phyloP scores from a whole-genome alignment of 2,329 filamentous ascomycete genomes.

The Ustulina deusta region DNA sequence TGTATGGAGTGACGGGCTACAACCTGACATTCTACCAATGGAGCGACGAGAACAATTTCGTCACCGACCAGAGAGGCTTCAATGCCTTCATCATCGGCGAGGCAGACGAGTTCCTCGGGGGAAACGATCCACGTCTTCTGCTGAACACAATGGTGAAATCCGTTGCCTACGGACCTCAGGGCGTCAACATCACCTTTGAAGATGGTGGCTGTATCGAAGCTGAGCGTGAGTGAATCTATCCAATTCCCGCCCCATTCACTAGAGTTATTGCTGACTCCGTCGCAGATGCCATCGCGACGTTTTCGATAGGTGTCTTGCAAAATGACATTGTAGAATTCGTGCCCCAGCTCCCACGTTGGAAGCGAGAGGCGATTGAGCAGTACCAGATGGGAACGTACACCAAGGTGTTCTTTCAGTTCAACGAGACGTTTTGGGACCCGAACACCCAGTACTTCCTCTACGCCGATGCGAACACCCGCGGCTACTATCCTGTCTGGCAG shows the following conservation, averaged over 20 bases:
- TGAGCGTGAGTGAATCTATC: constrained; percentile 41
- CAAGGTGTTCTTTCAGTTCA: constrained; percentile 78
- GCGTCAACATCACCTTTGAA: constrained; percentile 65
- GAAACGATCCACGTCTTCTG: constrained; percentile 67
- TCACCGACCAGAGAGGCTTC: constrained; percentile 71
- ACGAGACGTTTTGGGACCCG: constrained; percentile 72
- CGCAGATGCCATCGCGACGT: constrained; percentile 69
- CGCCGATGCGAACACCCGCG: constrained; percentile 56
- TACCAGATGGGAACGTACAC: constrained; percentile 79
- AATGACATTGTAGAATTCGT: constrained; percentile 68
- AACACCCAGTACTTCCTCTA: constrained; percentile 60
- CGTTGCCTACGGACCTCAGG: constrained; percentile 63
- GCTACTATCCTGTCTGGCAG: constrained; percentile 71
- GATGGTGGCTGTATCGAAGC: constrained; percentile 59
- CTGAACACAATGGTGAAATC: constrained; percentile 69
- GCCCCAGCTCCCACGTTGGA: constrained; percentile 72
- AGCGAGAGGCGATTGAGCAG: constrained; percentile 70
- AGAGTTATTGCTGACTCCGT: constrained; percentile 38
- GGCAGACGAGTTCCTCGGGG: constrained; percentile 66
- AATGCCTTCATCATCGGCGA: constrained; percentile 68
- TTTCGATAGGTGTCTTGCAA: constrained; percentile 76
- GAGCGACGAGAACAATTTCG: constrained; percentile 71
- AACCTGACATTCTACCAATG: constrained; percentile 74
- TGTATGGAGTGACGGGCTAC: constrained; percentile 66
- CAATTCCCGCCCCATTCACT: background rate